Evolutionary conservation across 1,284 basidiomycete species (phyloP), one percentile per base, ranked within the genome.

Genomic region (Ganoderma lucidum): DNA sequence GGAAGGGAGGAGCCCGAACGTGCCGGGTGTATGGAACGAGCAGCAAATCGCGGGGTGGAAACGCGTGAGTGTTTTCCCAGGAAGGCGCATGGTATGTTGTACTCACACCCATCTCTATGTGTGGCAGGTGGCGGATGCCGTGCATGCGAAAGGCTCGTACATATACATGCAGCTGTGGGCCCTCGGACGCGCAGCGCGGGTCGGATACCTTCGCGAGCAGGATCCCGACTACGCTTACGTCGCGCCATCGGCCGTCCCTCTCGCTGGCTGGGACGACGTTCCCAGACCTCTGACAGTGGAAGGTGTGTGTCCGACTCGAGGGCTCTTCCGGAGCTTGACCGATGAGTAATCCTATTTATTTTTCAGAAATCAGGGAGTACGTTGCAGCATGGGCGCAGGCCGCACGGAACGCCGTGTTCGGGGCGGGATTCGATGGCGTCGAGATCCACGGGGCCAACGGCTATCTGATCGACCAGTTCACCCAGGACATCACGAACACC

Each of bases 111-210:
- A 35, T 42, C 1, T 30, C 23, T 1, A 12, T 3, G 72, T 17
- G 35, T 35, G 35, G 35, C 35, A 35, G 35, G 35, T 35, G 35
- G 35, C 35, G 35, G 35, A 35, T 35, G 35, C 35, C 0, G 76
- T 80, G 0, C 78, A 80, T 66, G 76, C 71, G 45, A 79, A 75
- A 65, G 83, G 80, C 2, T 84, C 82, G 0, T 79, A 76, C 73
- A 83, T 87, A 66, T 86, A 79, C 75, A 42, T 80, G 37, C 87
- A 89, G 73, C 76, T 87, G 0, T 87, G 85, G 85, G 83, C 83
- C 0, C 73, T 84, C 51, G 86, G 85, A 0, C 80, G 85, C 0
- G 78, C 81, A 2, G 82, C 83, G 6, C 73, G 0, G 73, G 81
- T 17, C 74, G 83, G 2, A 71, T 73, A 61, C 15, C 17, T 39